These are phyloP conservation scores for Myochromella boudieri DNA, from an alignment of 768 basidiomycete genomes.

Conservation along the genomic window DNA sequence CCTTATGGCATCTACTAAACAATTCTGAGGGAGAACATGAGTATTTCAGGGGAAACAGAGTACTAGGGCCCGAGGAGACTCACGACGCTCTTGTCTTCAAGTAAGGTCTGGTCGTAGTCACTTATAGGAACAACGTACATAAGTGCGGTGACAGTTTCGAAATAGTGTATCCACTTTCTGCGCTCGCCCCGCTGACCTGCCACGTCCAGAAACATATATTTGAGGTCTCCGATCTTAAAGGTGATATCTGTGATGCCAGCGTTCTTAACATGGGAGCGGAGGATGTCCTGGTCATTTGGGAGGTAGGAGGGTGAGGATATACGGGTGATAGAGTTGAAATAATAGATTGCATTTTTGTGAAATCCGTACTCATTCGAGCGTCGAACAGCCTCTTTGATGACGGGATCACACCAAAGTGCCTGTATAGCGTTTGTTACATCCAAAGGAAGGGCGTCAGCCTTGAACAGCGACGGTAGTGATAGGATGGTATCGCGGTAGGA, in stretches of 20 bases:
- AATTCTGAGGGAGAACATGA: constrained; percentile 57
- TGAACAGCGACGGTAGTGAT: constrained; percentile 73
- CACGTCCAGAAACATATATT: constrained; percentile 91
- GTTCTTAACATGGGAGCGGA: constrained; percentile 92
- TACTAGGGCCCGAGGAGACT: constrained; percentile 39
- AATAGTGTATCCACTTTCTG: constrained; percentile 96
- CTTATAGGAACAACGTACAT: constrained; percentile 91
- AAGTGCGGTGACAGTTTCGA: constrained; percentile 91
- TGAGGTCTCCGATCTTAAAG: constrained; percentile 93
- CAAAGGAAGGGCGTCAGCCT: constrained; percentile 70
- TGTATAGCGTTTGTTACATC: constrained; percentile 79
- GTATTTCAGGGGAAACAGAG: neutral
- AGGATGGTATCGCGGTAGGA: constrained; percentile 66
- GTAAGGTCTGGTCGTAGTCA: constrained; percentile 97
- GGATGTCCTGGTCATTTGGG: constrained; percentile 94
- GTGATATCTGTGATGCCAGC: constrained; percentile 98
- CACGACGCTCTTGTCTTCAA: constrained; percentile 94
- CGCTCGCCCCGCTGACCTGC: constrained; percentile 88
- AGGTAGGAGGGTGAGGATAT: constrained; percentile 77
- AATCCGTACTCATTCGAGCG: constrained; percentile 94
- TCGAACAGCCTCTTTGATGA: constrained; percentile 78
- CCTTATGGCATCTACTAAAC: constrained; percentile 95
- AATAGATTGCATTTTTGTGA: constrained; percentile 97
- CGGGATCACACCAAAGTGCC: constrained; percentile 78
- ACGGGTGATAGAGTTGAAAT: constrained; percentile 88